Conservation (phyloP, 2,329 filamentous ascomycete species). For the Epichloe hybrida region DNA sequence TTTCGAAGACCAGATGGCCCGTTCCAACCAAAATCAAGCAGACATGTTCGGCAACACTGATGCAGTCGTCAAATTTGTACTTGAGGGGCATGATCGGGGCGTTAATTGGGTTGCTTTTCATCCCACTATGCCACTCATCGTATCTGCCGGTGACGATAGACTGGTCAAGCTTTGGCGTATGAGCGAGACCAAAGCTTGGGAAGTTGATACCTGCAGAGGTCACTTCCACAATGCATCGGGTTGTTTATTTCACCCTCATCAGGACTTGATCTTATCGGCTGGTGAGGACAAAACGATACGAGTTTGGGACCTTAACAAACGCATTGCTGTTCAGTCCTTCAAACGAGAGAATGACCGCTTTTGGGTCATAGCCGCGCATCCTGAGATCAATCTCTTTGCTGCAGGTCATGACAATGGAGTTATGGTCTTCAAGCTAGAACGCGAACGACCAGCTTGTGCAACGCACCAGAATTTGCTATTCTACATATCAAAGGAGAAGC, state of each 20-base stretch:
- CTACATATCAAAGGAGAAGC: slow-evolving; percentile 98
- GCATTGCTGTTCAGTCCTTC: slow-evolving; percentile 92
- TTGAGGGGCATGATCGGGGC: slow-evolving; percentile 92
- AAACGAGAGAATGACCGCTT: slow-evolving; percentile 96
- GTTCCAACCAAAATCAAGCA: slow-evolving; percentile 82
- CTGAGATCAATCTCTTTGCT: slow-evolving; percentile 95
- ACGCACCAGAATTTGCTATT: slow-evolving; percentile 92
- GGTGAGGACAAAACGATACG: slow-evolving; percentile 98
- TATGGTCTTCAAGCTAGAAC: slow-evolving; percentile 98
- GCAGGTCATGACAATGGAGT: slow-evolving; percentile 98
- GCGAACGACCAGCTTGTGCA: slow-evolving; percentile 84
- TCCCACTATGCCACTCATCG: slow-evolving; percentile 86
- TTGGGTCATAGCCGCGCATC: slow-evolving; percentile 97
- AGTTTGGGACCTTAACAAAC: slow-evolving; percentile 96
- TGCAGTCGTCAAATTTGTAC: slow-evolving; percentile 97
- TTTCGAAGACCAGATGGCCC: slow-evolving; percentile 93
- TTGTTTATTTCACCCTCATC: slow-evolving; percentile 93
- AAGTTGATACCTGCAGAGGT: slow-evolving; percentile 94
- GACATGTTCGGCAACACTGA: slow-evolving; percentile 99
- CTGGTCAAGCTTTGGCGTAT: slow-evolving; percentile 97
- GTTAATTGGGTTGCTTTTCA: slow-evolving; percentile 99
- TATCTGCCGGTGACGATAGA: slow-evolving; percentile 90
- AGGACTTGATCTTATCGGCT: slow-evolving; percentile 90
- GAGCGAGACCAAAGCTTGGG: slow-evolving; percentile 99
- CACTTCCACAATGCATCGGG: slow-evolving; percentile 97